Evolutionary conservation across 345 rosid species (phyloP), one percentile per base, ranked within the genome.

Genomic region (Eucalyptus lansdowneana): DNA sequence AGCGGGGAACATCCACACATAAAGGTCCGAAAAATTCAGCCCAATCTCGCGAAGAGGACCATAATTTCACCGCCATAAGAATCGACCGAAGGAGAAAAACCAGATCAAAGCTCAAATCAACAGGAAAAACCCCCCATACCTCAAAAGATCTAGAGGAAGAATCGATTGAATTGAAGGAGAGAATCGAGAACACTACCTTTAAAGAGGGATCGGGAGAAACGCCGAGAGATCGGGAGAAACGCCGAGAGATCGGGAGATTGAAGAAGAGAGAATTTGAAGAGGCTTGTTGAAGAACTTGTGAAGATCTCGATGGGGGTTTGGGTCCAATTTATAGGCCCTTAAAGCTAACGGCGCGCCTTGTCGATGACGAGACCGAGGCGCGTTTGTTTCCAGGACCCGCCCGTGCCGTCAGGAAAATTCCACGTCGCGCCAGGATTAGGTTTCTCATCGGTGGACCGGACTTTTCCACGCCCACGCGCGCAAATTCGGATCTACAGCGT

Each of bases 51-150:
- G 11, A 12, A 62, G 34, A 3, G 9, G 40, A 17, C 6, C 2
- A 9, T 5, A 17, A 34, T 34, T 4, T 17, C 83, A 40, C 2
- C 83, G 16, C 83, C 83, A 47, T 37, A 21, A 53, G 58, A 40
- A 37, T 3, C 24, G 9, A 1, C 42, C 83, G 0, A 11, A 37
- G 8, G 47, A n/a, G 7, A 34, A 69, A 40, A 34, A 69, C 42
- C 47, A 21, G 27, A 6, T 37, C 47, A 9, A 76, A 72, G 44
- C 81, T 17, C 81, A 10, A 2, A 69, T 34, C 80, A 69, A 69
- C 1, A 3, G 1, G 24, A 1, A 34, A 72, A 72, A 0, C 3
- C 12, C 1, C 27, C 11, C 2, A 10, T 0, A 19, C 83, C 14
- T 76, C 83, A 1, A 6, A 2, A 21, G 47, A 76, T 76, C 83